Percentiles rank a stretch among this genome's conserved stretches.
Evolutionary conservation across 2,329 filamentous ascomycete species (phyloP).

Genomic region (Verticillium nonalfalfae): DNA sequence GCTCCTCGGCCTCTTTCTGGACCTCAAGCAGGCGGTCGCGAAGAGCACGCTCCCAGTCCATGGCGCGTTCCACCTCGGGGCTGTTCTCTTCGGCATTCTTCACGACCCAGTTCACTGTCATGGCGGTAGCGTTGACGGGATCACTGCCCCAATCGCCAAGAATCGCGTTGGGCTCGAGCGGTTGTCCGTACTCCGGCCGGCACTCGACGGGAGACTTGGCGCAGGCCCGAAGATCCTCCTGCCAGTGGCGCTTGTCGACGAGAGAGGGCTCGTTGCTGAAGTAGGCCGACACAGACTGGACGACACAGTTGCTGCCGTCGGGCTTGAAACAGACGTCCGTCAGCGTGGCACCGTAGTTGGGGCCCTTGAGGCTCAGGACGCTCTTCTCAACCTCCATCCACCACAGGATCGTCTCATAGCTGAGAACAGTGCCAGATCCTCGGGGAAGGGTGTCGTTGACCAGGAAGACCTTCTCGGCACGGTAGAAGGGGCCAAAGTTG

Average conservation of each 20-base stretch:
- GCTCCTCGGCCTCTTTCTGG: constrained; percentile 69
- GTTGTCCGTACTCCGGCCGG: constrained; percentile 82
- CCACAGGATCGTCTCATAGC: constrained; percentile 84
- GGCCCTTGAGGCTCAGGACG: constrained; percentile 65
- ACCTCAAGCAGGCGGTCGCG: constrained; percentile 69
- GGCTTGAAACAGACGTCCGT: constrained; percentile 93
- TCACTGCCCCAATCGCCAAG: constrained; percentile 72
- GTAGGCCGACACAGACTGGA: constrained; percentile 89
- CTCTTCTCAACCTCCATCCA: constrained; percentile 87
- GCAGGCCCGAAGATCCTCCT: constrained; percentile 64
- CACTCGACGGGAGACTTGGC: constrained; percentile 76
- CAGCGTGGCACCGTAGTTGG: constrained; percentile 61
- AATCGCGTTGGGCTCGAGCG: constrained; percentile 77
- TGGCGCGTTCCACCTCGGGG: constrained; percentile 62
- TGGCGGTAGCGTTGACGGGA: constrained; percentile 67
- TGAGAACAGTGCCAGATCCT: constrained; percentile 70
- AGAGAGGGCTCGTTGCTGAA: constrained; percentile 62
- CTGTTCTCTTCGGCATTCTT: constrained; percentile 77
- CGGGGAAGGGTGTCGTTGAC: constrained; percentile 73
- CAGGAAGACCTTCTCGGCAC: constrained; percentile 86
- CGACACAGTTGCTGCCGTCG: constrained; percentile 78
- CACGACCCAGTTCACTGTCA: constrained; percentile 92
- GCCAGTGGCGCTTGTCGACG: constrained; percentile 64
- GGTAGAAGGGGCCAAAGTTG: constrained; percentile 93
- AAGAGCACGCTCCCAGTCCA: constrained; percentile 83